Evolutionary conservation across 371 early-diverging fungal species (phyloP).

Genomic region (Rhizomucor pusillus): DNA sequence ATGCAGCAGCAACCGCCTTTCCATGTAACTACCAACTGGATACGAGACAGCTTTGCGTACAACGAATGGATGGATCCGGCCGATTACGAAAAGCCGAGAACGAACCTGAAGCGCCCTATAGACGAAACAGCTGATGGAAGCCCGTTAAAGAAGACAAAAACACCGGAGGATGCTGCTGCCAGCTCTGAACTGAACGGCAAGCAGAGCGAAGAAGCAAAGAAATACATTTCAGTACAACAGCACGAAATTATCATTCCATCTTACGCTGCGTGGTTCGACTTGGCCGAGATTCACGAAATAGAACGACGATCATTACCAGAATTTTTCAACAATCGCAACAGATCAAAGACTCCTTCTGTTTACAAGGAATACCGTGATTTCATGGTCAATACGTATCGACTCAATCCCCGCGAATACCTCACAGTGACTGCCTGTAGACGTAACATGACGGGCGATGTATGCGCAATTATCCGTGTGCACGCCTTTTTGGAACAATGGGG

Average conservation of each 20-base stretch:
- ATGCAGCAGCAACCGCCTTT: slow-evolving; percentile 44
- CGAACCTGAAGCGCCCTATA: slow-evolving; percentile 19
- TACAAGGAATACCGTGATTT: slow-evolving; percentile 97
- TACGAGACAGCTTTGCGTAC: slow-evolving; percentile 63
- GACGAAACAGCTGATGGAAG: slow-evolving; percentile 13
- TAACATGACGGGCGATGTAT: slow-evolving; percentile 95
- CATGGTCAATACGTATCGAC: slow-evolving; percentile 95
- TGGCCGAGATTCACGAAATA: slow-evolving; percentile 79
- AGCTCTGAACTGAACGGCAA: slow-evolving; percentile 24
- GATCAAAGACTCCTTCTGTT: slow-evolving; percentile 86
- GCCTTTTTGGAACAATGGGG: slow-evolving; percentile 99
- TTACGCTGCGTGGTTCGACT: slow-evolving; percentile 95
- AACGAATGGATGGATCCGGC: slow-evolving; percentile 77
- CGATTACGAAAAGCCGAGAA: slow-evolving; percentile 48
- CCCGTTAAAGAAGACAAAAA: no score
- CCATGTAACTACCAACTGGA: slow-evolving; percentile 65
- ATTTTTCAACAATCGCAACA: slow-evolving; percentile 91
- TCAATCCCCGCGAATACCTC: slow-evolving; percentile 92
- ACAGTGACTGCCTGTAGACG: slow-evolving; percentile 96
- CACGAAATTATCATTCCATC: slow-evolving; percentile 83
- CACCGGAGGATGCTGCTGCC: slow-evolving; percentile 7
- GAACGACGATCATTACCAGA: slow-evolving; percentile 93
- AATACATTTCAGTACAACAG: slow-evolving; percentile 71
- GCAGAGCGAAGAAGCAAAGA: slow-evolving; percentile 59
- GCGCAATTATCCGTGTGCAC: slow-evolving; percentile 95